Conservation (phyloP, 257 asterid species). For the Fraxinus anomala region DNA sequence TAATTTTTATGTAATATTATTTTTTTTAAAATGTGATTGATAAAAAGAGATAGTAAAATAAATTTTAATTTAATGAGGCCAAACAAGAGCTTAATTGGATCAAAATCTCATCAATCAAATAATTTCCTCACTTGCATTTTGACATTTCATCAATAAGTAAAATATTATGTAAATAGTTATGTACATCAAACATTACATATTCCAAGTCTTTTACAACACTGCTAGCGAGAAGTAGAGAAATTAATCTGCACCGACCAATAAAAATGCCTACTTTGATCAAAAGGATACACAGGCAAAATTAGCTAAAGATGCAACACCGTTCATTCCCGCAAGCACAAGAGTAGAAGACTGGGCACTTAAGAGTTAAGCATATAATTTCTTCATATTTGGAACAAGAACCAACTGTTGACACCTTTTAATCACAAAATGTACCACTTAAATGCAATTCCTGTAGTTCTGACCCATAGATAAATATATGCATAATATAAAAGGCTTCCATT, state of each 20-base stretch:
- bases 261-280: not conserved
- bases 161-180: too few relatives aligned
- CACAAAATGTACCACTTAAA: conserved; percentile 21
- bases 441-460: conserved; percentile 26
- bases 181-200: too few relatives aligned
- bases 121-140: too few relatives aligned
- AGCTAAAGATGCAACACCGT: not conserved
- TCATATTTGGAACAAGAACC: conserved; percentile 26
- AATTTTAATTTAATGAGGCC: too few relatives aligned
- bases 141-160: too few relatives aligned
- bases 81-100: too few relatives aligned
- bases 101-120: too few relatives aligned
- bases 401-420: conserved; percentile 22
- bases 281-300: not conserved
- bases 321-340: not conserved
- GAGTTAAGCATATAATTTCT: not conserved
- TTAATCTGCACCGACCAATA: not conserved
- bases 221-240: not conserved
- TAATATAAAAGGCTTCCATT: conserved; percentile 22
- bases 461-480: conserved; percentile 22
- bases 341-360: not conserved
- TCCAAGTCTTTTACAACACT: too few relatives aligned
- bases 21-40: too few relatives aligned
- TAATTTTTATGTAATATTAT: too few relatives aligned
- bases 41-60: too few relatives aligned